phyloP scores from a whole-genome alignment of 305 asterid species.

The Salvia sclarea region DNA sequence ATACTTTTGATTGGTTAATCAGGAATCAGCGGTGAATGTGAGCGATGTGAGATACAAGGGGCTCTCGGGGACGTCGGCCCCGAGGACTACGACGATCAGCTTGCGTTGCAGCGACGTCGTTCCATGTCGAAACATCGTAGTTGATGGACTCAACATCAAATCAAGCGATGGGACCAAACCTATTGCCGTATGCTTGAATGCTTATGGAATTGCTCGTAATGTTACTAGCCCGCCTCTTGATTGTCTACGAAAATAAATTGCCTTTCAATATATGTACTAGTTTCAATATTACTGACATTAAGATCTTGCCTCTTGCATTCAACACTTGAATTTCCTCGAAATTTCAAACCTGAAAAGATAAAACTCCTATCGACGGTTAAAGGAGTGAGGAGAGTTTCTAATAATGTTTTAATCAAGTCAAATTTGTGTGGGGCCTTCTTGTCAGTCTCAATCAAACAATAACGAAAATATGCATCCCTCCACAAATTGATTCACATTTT shows the following conservation, averaged over 20 bases:
- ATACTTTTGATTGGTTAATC: neutral
- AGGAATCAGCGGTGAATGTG: slow-evolving; percentile 38
- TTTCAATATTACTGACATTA: too few relatives aligned
- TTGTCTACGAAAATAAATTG: slow-evolving; percentile 16
- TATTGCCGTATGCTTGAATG: slow-evolving; percentile 30
- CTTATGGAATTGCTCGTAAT: slow-evolving; percentile 28
- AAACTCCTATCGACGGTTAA: too few relatives aligned
- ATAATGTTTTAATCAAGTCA: too few relatives aligned
- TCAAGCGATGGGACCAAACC: neutral
- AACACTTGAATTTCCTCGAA: too few relatives aligned
- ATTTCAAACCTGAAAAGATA: too few relatives aligned
- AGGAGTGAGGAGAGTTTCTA: too few relatives aligned
- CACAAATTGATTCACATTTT: too few relatives aligned
- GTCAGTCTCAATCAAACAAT: too few relatives aligned
- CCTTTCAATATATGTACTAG: neutral
- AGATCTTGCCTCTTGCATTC: too few relatives aligned
- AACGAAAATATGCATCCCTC: too few relatives aligned
- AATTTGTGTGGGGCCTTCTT: too few relatives aligned
- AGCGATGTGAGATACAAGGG: slow-evolving; percentile 27
- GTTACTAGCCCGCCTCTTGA: slow-evolving; percentile 13
- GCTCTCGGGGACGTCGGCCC: slow-evolving; percentile 34
- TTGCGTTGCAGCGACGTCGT: slow-evolving; percentile 37
- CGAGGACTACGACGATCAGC: slow-evolving; percentile 23
- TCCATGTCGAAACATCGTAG: slow-evolving; percentile 35
- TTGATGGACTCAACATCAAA: slow-evolving; percentile 35